Percentiles rank a stretch among this genome's conserved stretches.
These are phyloP conservation scores for Quercus engelmannii DNA, from an alignment of 306 rosid species.

Conservation along the genomic window DNA sequence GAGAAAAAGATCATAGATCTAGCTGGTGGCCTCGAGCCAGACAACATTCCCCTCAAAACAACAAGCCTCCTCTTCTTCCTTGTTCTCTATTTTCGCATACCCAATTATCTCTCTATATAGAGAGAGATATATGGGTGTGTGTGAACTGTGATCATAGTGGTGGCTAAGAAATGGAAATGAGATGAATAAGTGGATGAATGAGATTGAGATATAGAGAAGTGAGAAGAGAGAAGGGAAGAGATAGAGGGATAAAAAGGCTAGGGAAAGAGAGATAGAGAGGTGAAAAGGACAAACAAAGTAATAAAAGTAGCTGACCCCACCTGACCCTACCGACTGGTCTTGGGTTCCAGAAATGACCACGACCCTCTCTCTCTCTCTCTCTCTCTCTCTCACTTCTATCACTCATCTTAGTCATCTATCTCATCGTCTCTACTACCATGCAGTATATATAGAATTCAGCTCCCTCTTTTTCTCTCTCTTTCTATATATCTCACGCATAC, in stretches of 20 bases:
- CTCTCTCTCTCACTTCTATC: not conserved
- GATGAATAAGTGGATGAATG: not conserved
- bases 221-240: slow-evolving; percentile 18
- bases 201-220: too few species aligned
- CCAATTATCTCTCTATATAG: not conserved
- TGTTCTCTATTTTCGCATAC: not conserved
- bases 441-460: slow-evolving; percentile 21
- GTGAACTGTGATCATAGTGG: not conserved
- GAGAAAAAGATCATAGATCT: slow-evolving; percentile 25
- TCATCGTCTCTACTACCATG: slow-evolving; percentile 27
- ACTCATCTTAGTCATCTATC: not conserved
- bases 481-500: not conserved
- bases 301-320: slow-evolving; percentile 20
- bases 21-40: slow-evolving; percentile 57
- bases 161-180: not conserved
- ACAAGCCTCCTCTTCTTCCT: slow-evolving; percentile 2
- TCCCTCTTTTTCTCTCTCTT: not conserved
- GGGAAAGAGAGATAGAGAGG: slow-evolving; percentile 3
- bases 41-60: slow-evolving; percentile 63
- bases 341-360: slow-evolving; percentile 39
- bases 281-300: slow-evolving; percentile 34
- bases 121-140: not conserved
- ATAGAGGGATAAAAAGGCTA: slow-evolving; percentile 29
- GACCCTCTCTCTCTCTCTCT: slow-evolving; percentile 11
- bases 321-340: slow-evolving; percentile 38